Evolutionary conservation across 495 filamentous ascomycete species (phyloP), one percentile per base, ranked within the genome.

Genomic region (Pseudotulostoma volvatum): DNA sequence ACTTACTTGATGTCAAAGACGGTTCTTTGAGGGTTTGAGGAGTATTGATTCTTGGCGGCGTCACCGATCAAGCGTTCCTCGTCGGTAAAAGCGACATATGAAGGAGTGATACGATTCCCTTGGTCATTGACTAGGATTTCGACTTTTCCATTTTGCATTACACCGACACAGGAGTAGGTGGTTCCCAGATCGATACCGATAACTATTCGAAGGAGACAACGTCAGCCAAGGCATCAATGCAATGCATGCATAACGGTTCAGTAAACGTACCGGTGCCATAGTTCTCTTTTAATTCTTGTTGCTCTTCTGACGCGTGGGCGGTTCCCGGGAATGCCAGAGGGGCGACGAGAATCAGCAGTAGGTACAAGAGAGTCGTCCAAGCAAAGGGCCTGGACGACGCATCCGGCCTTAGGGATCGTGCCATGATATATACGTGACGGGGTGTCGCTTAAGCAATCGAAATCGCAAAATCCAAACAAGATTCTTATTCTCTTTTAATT

Each of bases 171-270:
- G 47, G 56, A 65, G 73, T 97, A 97, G 36, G 90, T 97, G 35
- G 90, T 97, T 62, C 90, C 90, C 57, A 97, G 63, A 78, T 97
- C 90, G 60, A 97, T 97, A 77, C 90, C 90, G 54, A 97, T 88
- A 43, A 94, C 84, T 65, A 57, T 1, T 14, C 18, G 7, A 14
- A 18, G 11, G 28, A 19, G 41, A 42, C 34, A 4, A 19, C 16
- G 42, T 47, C 38, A 39, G 40, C 25, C 19, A 28, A 28, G 11
- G 23, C 11, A 5, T 5, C 23, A 28, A 11, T 28, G 11, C 23
- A 28, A 11, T 28, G 23, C 5, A 28, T 5, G 23, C 23, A 28
- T 11, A 28, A 28, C 11, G 39, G 37, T 1, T 16, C 7, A 36
- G 14, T 9, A 23, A 30, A 50, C 57, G 16, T 59, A 61, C 72